phyloP scores from a whole-genome alignment of 306 rosid species.

The Sicyos baderoa region DNA sequence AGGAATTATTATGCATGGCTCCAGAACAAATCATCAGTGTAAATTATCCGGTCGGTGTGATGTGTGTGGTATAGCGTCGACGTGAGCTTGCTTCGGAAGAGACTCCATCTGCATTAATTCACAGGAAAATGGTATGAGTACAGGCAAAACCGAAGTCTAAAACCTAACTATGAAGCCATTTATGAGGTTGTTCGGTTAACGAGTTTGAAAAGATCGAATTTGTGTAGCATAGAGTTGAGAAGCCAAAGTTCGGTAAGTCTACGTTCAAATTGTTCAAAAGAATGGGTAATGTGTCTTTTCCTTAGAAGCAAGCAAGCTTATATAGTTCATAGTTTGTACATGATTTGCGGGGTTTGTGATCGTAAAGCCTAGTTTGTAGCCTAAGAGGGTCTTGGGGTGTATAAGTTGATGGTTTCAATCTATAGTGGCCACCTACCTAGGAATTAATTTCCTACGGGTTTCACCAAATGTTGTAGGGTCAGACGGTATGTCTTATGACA shows the following conservation, averaged over 20 bases:
- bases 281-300: background rate
- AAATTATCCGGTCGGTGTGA: background rate
- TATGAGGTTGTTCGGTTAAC: background rate
- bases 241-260: background rate
- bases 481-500: too few relatives aligned
- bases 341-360: background rate
- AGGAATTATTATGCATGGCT: conserved; percentile 15
- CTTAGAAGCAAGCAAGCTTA: background rate
- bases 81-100: background rate
- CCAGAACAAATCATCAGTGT: conserved; percentile 19
- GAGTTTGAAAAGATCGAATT: background rate
- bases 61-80: background rate
- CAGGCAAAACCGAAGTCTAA: background rate
- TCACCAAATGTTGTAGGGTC: too few relatives aligned
- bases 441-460: too few relatives aligned
- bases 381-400: too few relatives aligned
- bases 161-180: background rate
- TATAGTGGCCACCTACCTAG: too few relatives aligned
- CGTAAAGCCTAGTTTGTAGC: background rate
- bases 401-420: too few relatives aligned
- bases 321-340: background rate
- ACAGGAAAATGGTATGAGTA: conserved; percentile 10
- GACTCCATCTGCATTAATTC: background rate
- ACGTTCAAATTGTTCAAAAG: background rate
- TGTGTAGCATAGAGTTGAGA: background rate